These are phyloP conservation scores for Phytophthora pseudosyringae DNA, from an alignment of 352 stramenopile species.

Conservation along the genomic window DNA sequence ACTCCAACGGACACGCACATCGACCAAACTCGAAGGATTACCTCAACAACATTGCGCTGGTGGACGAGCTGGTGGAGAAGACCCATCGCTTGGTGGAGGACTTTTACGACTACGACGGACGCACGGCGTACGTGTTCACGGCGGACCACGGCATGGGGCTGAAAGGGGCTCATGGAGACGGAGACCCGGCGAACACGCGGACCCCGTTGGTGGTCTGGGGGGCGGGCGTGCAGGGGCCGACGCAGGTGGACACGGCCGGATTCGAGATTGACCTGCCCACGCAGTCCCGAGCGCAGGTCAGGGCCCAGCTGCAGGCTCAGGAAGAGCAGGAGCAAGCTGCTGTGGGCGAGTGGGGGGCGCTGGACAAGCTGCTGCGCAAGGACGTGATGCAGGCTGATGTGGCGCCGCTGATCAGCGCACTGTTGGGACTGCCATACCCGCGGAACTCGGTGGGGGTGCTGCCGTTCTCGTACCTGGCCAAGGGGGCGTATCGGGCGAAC, in stretches of 20 bases:
- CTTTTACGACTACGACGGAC: constrained; percentile 70
- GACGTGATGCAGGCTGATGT: constrained; percentile 89
- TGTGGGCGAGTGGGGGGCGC: constrained; percentile 47
- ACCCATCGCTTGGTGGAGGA: constrained; percentile 62
- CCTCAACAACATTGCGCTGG: constrained; percentile 84
- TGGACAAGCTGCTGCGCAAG: constrained; percentile 57
- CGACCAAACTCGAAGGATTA: constrained; percentile 80
- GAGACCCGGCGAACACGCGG: constrained; percentile 80
- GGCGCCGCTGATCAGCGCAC: constrained; percentile 71
- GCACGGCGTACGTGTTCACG: constrained; percentile 84
- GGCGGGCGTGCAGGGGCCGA: constrained; percentile 62
- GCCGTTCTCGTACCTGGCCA: constrained; percentile 71
- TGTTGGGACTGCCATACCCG: constrained; percentile 77
- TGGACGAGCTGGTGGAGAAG: constrained; percentile 81
- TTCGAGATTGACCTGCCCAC: constrained; percentile 76
- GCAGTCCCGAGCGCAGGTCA: constrained; percentile 68
- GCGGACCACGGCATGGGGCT: constrained; percentile 88
- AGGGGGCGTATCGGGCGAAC: constrained; percentile 65
- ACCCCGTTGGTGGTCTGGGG: constrained; percentile 84
- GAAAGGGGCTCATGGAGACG: constrained; percentile 84
- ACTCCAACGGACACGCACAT: constrained; percentile 88
- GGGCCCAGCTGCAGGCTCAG: constrained; percentile 65
- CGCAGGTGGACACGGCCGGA: background rate
- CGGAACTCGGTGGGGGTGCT: constrained; percentile 87
- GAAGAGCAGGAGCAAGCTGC: constrained; percentile 53